Evolutionary conservation across 1,284 basidiomycete species (phyloP).

Genomic region (Austropuccinia psidii): DNA sequence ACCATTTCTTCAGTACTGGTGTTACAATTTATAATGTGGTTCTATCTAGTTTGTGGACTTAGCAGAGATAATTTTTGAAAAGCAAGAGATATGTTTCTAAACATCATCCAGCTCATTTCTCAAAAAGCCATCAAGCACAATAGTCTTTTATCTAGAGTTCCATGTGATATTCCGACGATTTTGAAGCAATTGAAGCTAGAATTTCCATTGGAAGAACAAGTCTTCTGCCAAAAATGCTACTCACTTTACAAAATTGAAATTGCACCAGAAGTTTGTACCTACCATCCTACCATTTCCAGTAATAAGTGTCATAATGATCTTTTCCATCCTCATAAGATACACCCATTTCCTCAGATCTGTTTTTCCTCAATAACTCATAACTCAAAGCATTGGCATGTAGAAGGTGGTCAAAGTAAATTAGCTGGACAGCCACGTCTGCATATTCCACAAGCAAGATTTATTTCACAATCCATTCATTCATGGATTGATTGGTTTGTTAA

Average conservation of each 20-base stretch:
- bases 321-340: not conserved
- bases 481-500: constrained; percentile 5
- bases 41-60: too few relatives aligned
- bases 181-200: not conserved
- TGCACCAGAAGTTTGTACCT: not conserved
- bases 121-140: too few relatives aligned
- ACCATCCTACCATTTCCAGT: not conserved
- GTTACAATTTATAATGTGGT: too few relatives aligned
- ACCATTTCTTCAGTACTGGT: too few relatives aligned
- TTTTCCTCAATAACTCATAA: not conserved
- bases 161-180: not conserved
- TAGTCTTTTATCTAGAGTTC: too few relatives aligned
- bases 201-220: not conserved
- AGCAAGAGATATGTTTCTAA: too few relatives aligned
- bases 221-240: not conserved
- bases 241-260: not conserved
- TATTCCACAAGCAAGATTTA: not conserved
- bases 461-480: not conserved
- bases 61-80: too few relatives aligned
- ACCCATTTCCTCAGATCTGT: not conserved
- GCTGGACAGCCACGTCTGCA: not conserved
- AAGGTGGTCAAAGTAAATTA: not conserved
- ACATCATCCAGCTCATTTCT: too few relatives aligned
- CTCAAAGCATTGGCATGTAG: too few relatives aligned
- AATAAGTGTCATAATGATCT: not conserved